These are phyloP conservation scores for Cystofilobasidium bisporidii DNA, from an alignment of 768 basidiomycete genomes.

Conservation along the genomic window DNA sequence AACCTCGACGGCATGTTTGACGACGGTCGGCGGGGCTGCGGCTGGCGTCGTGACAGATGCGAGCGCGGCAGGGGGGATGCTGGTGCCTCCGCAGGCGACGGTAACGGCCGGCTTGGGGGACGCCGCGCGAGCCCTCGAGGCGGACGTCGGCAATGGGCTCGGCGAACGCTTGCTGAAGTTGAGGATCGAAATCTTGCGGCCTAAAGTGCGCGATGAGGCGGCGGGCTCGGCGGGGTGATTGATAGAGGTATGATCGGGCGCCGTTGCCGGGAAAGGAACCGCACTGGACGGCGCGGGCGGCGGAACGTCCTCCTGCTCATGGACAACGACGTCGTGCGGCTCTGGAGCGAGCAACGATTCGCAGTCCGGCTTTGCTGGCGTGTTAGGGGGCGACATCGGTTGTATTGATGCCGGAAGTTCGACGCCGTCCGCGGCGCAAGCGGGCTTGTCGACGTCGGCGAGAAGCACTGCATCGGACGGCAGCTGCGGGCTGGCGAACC, in stretches of 20 bases:
- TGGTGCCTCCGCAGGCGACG: not conserved
- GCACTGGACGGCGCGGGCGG: no score
- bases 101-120: not conserved
- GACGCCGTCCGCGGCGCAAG: not conserved
- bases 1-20: not conserved
- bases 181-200: slow-evolving; percentile 4
- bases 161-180: not conserved
- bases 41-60: not conserved
- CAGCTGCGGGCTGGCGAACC: not conserved
- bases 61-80: not conserved
- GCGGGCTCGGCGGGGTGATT: not conserved
- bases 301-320: no score
- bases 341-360: no score
- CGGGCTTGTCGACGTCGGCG: no score
- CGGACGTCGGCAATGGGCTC: not conserved
- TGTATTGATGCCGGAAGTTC: not conserved
- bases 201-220: not conserved
- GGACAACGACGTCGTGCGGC: no score
- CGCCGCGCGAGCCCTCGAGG: not conserved
- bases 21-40: not conserved
- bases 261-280: no score
- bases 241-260: no score
- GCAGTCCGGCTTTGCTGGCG: no score
- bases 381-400: no score
- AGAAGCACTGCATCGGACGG: not conserved